These are phyloP conservation scores for Diplodia intermedia DNA, from an alignment of 2,329 filamentous ascomycete genomes.

Conservation along the genomic window DNA sequence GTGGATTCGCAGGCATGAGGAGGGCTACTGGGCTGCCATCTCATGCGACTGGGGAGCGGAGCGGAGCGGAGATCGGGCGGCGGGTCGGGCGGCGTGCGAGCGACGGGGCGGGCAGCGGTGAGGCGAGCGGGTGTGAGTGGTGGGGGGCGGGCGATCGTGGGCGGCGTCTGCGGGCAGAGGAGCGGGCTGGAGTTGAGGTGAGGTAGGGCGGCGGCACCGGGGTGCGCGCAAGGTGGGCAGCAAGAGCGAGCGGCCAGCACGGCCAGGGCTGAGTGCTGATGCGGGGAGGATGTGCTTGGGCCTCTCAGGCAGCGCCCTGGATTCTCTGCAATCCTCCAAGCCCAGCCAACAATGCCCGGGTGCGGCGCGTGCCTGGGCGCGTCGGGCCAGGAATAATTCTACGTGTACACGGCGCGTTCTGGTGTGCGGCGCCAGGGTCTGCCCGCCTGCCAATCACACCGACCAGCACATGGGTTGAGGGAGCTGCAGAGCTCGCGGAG, in stretches of 20 bases:
- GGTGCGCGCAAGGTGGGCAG: constrained; percentile 24
- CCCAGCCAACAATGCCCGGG: background rate
- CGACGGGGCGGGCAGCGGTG: constrained; percentile 3
- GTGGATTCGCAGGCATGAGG: constrained; percentile 36
- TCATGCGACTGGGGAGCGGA: constrained; percentile 27
- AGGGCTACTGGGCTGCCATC: constrained; percentile 31
- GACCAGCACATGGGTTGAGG: constrained; percentile 10
- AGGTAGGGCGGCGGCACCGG: constrained; percentile 9
- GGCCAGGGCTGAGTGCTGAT: constrained; percentile 25
- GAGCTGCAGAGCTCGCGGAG: constrained; percentile 27
- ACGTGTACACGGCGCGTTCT: constrained; percentile 3
- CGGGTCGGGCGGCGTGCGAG: constrained; percentile 1
- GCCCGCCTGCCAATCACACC: constrained; percentile 24
- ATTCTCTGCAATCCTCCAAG: background rate
- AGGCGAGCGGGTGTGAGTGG: constrained; percentile 7
- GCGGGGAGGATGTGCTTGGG: constrained; percentile 28
- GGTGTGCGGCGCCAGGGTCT: constrained; percentile 9
- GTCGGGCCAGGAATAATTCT: constrained; percentile 11
- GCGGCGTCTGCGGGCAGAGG: background rate
- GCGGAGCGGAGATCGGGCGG: constrained; percentile 18
- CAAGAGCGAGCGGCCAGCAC: constrained; percentile 24
- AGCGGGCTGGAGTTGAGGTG: constrained; percentile 25
- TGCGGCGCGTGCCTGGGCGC: background rate
- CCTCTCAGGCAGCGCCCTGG: constrained; percentile 15
- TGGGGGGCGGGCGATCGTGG: background rate